Evolutionary conservation across 192 early-diverging fungal species (phyloP).

Genomic region (Funneliformis mosseae): DNA sequence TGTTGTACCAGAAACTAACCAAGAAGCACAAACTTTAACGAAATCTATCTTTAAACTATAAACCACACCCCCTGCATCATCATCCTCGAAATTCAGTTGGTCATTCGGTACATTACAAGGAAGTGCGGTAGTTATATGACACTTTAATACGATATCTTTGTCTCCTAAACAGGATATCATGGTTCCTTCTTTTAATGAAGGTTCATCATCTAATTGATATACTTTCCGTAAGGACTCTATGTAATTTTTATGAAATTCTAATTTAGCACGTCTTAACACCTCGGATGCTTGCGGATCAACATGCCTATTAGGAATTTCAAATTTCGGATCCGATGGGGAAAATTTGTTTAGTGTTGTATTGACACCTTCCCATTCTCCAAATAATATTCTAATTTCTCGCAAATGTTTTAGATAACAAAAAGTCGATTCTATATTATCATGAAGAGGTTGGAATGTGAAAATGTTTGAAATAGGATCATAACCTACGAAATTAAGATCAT

Average conservation of each 20-base stretch:
- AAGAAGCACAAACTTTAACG: conserved; percentile 28
- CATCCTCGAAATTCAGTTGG: neutral
- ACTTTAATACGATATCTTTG: conserved; percentile 26
- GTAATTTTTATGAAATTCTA: neutral
- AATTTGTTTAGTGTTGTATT: neutral
- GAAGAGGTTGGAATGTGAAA: conserved; percentile 17
- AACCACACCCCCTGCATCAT: neutral
- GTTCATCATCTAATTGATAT: conserved; percentile 5
- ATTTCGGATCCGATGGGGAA: neutral
- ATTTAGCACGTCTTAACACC: neutral
- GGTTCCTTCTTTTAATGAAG: neutral
- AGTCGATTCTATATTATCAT: neutral
- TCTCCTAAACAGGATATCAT: conserved; percentile 8
- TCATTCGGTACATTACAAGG: neutral
- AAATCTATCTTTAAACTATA: conserved; percentile 4
- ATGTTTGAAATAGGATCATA: conserved; percentile 8
- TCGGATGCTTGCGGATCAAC: neutral
- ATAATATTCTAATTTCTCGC: conserved; percentile 14
- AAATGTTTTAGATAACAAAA: neutral
- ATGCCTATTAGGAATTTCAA: neutral
- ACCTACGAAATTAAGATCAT: conserved; percentile 1
- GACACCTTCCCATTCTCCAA: conserved; percentile 11
- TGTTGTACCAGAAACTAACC: conserved; percentile 19
- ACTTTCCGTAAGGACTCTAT: conserved; percentile 13
- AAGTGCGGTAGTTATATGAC: neutral